phyloP scores from a whole-genome alignment of 2,329 filamentous ascomycete species.

The Xylaria hypoxylon region DNA sequence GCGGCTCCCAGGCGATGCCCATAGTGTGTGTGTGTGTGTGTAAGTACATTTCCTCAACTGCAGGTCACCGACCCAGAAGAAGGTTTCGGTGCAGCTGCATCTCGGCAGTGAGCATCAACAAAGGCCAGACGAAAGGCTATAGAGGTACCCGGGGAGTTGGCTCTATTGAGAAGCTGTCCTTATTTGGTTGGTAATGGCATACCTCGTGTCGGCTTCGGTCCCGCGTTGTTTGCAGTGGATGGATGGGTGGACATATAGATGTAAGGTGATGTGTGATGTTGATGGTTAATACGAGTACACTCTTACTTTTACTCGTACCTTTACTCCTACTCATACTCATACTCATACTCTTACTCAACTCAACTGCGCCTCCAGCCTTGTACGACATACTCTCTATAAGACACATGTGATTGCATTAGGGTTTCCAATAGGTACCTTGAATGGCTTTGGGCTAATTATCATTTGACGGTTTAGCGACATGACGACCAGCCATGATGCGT shows the following conservation, averaged over 20 bases:
- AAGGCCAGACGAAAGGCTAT: constrained; percentile 35
- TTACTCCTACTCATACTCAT: too few relatives aligned
- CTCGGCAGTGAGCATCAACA: constrained; percentile 41
- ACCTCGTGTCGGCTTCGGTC: not conserved
- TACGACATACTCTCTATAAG: constrained; percentile 1
- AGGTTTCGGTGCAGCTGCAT: constrained; percentile 47
- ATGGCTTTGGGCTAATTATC: too few relatives aligned
- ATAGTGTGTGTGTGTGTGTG: too few relatives aligned
- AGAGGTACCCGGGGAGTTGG: constrained; percentile 35
- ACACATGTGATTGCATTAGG: not conserved
- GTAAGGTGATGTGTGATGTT: not conserved
- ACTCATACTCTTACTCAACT: too few relatives aligned
- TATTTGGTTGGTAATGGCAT: not conserved
- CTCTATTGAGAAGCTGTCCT: constrained; percentile 28
- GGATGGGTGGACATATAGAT: too few relatives aligned
- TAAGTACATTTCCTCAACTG: constrained; percentile 34
- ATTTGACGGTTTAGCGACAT: not conserved
- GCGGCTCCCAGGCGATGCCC: constrained; percentile 12
- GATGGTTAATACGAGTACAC: not conserved
- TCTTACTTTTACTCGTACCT: too few relatives aligned
- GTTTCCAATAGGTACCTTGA: not conserved
- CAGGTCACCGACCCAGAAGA: constrained; percentile 47
- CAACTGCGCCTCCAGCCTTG: constrained; percentile 15
- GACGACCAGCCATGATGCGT: not conserved
- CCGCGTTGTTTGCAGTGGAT: not conserved